Percentiles rank a stretch among this genome's conserved stretches.
Conservation (phyloP, 1,139 yeast species). For the Hansenula lynferdii region DNA sequence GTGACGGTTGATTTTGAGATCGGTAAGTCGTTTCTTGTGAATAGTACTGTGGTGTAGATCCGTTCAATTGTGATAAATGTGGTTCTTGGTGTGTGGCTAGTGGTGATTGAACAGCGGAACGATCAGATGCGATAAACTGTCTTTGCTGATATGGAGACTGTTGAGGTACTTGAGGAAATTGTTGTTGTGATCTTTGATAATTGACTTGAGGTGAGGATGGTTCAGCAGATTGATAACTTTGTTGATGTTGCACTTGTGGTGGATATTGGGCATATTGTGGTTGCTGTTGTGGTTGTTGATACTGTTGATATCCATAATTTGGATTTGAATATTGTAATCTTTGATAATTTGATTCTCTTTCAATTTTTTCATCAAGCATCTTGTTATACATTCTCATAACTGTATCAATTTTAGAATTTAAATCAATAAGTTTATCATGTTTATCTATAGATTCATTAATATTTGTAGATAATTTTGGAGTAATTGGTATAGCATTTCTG, state of each 20-base stretch:
- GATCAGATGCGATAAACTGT: not conserved
- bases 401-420: constrained; percentile 79
- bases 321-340: constrained; percentile 7
- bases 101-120: no score
- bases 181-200: constrained; percentile 1
- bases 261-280: no score
- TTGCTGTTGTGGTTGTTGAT: constrained; percentile 4
- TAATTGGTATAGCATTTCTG: constrained; percentile 55
- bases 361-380: constrained; percentile 59
- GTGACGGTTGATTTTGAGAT: not conserved
- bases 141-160: constrained; percentile 4
- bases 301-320: constrained; percentile 1
- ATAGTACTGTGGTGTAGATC: not conserved
- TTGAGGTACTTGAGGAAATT: not conserved
- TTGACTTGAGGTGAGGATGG: no score
- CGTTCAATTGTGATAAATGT: no score
- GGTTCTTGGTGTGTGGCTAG: no score
- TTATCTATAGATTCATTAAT: constrained; percentile 59
- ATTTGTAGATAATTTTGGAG: constrained; percentile 74
- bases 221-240: constrained; percentile 1
- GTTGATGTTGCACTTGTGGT: no score
- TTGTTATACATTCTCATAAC: constrained; percentile 76
- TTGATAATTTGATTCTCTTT: constrained; percentile 18
- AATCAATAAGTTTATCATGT: constrained; percentile 66
- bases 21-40: not conserved